phyloP scores from a whole-genome alignment of 257 asterid genomes.

The Solanum chiquidenum region DNA sequence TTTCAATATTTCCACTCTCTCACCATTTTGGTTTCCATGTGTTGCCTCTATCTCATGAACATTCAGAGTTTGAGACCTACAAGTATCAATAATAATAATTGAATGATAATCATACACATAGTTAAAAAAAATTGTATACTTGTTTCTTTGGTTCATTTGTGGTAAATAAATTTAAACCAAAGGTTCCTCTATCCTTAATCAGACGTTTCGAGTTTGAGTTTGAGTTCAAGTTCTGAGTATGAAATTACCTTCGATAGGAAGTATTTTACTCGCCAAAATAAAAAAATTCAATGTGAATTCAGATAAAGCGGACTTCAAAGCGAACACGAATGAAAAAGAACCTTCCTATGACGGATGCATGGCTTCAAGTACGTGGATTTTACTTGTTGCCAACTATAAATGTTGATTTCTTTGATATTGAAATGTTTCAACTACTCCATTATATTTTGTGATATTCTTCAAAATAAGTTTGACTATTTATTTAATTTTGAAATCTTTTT shows the following conservation, averaged over 20 bases:
- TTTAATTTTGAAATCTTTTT: not conserved
- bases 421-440: not conserved
- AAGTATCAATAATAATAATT: not conserved
- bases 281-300: not conserved
- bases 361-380: not conserved
- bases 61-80: not conserved
- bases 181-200: not conserved
- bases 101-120: not conserved
- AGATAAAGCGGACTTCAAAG: rapidly evolving
- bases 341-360: not conserved
- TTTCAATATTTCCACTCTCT: not conserved
- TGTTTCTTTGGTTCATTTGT: not conserved
- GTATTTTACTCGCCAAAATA: not conserved
- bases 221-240: rapidly evolving
- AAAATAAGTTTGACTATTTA: not conserved
- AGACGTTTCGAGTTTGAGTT: not conserved
- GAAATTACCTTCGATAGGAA: not conserved
- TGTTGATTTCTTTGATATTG: not conserved
- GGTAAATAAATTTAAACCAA: not conserved
- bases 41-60: slow-evolving; percentile 9
- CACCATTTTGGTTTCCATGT: slow-evolving; percentile 5
- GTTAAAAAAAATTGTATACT: not conserved
- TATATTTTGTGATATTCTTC: not conserved
- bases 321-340: not conserved
- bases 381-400: not conserved